A percentile compares a stretch with the other conserved stretches of the same genome.
Evolutionary conservation across 2,329 filamentous ascomycete genomes (phyloP).

Genomic region (Xylariomycetidae sp.): DNA sequence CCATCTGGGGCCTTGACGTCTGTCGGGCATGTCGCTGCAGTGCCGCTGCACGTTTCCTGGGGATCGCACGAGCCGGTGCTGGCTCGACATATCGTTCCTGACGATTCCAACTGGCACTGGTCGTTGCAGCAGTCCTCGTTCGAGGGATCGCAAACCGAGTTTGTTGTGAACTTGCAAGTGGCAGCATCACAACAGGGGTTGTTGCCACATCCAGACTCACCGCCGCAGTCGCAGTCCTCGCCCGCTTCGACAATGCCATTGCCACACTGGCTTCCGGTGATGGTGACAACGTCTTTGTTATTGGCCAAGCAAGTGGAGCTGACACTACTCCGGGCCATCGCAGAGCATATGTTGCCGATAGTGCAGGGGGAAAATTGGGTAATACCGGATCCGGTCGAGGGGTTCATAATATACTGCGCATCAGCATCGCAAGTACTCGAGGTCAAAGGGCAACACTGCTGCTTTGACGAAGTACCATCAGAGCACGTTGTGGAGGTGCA

Average conservation of each 20-base stretch:
- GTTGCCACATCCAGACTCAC: constrained; percentile 61
- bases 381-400: constrained; percentile 70
- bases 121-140: constrained; percentile 78
- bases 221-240: constrained; percentile 95
- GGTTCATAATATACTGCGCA: constrained; percentile 92
- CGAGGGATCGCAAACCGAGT: constrained; percentile 71
- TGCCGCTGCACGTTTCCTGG: constrained; percentile 75
- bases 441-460: constrained; percentile 76
- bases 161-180: constrained; percentile 78
- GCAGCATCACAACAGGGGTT: constrained; percentile 80
- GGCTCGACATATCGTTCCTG: constrained; percentile 71
- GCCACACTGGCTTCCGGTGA: constrained; percentile 81
- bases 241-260: constrained; percentile 95
- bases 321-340: constrained; percentile 71
- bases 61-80: constrained; percentile 82
- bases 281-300: constrained; percentile 78
- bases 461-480: constrained; percentile 48
- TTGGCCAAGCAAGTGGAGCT: constrained; percentile 74
- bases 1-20: constrained; percentile 70
- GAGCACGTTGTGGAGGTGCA: constrained; percentile 67
- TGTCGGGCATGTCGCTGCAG: constrained; percentile 64
- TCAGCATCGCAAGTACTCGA: constrained; percentile 65
- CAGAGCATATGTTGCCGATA: constrained; percentile 90
- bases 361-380: constrained; percentile 81
- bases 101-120: constrained; percentile 61